Percentiles rank a stretch among this genome's conserved stretches.
These are phyloP conservation scores for Talaromyces sp. DNA, from an alignment of 2,329 filamentous ascomycete species.

Conservation along the genomic window DNA sequence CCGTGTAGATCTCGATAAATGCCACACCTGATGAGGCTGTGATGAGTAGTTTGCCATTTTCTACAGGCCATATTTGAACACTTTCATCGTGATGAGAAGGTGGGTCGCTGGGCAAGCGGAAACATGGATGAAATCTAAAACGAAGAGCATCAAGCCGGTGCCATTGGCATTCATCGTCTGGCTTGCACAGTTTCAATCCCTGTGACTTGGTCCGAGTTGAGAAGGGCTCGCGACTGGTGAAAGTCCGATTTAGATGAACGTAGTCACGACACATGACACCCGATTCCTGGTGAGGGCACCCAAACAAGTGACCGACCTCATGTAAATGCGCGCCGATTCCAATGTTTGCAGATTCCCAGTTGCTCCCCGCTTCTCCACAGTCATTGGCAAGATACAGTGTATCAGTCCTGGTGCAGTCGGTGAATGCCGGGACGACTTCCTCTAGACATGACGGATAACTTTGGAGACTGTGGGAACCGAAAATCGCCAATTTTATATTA, in stretches of 20 bases:
- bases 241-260: conserved; percentile 75
- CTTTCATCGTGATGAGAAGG: conserved; percentile 62
- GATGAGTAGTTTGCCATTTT: conserved; percentile 68
- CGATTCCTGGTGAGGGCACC: conserved; percentile 80
- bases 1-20: conserved; percentile 74
- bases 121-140: conserved; percentile 86
- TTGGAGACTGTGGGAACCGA: conserved; percentile 86
- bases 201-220: conserved; percentile 81
- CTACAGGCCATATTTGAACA: conserved; percentile 80
- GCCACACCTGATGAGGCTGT: conserved; percentile 77
- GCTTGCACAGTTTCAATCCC: conserved; percentile 65
- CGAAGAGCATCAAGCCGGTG: conserved; percentile 83
- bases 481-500: conserved; percentile 78
- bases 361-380: conserved; percentile 79
- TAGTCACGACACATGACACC: conserved; percentile 94
- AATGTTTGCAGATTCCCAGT: conserved; percentile 92
- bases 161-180: conserved; percentile 83
- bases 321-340: conserved; percentile 91
- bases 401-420: conserved; percentile 85
- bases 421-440: conserved; percentile 83
- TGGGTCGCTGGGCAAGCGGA: conserved; percentile 73
- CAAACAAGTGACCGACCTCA: conserved; percentile 84
- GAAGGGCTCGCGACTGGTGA: conserved; percentile 74
- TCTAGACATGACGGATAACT: conserved; percentile 87
- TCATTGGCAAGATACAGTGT: conserved; percentile 76